phyloP scores from a whole-genome alignment of 352 stramenopile species.

The Phytophthora citricola region DNA sequence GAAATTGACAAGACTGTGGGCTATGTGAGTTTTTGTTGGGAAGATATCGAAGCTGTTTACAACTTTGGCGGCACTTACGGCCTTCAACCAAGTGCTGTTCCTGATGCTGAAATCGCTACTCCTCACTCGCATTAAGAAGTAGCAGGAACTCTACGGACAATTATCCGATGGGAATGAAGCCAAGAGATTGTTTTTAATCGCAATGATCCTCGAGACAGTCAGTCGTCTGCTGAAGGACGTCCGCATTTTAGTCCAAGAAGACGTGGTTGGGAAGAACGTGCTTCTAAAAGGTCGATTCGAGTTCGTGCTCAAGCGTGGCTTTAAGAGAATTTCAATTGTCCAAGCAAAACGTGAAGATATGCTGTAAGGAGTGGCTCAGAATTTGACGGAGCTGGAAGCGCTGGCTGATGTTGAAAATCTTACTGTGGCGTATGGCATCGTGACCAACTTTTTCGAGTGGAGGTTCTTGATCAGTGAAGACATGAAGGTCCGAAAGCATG shows the following conservation, averaged over 20 bases:
- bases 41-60: conserved; percentile 32
- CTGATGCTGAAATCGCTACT: conserved; percentile 29
- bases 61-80: conserved; percentile 22
- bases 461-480: conserved; percentile 26
- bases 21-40: conserved; percentile 27
- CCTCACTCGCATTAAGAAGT: conserved; percentile 13
- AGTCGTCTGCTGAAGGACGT: conserved; percentile 20
- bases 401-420: conserved; percentile 35
- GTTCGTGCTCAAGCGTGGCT: conserved; percentile 40
- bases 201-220: conserved; percentile 4
- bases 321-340: conserved; percentile 36
- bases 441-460: conserved; percentile 32
- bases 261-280: conserved; percentile 30
- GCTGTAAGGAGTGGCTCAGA: conserved; percentile 35
- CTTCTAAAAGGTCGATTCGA: conserved; percentile 36
- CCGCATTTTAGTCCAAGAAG: conserved; percentile 24
- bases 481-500: conserved; percentile 15
- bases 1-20: conserved; percentile 21
- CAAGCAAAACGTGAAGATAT: conserved; percentile 38
- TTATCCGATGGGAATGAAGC: conserved; percentile 17
- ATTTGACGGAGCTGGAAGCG: conserved; percentile 33
- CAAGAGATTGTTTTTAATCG: conserved; percentile 24
- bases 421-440: conserved; percentile 30
- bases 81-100: conserved; percentile 21
- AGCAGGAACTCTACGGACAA: conserved; percentile 16